Percentiles rank a stretch among this genome's conserved stretches.
Conservation (phyloP, 139 green algal species). For the Penium margaritaceum region DNA sequence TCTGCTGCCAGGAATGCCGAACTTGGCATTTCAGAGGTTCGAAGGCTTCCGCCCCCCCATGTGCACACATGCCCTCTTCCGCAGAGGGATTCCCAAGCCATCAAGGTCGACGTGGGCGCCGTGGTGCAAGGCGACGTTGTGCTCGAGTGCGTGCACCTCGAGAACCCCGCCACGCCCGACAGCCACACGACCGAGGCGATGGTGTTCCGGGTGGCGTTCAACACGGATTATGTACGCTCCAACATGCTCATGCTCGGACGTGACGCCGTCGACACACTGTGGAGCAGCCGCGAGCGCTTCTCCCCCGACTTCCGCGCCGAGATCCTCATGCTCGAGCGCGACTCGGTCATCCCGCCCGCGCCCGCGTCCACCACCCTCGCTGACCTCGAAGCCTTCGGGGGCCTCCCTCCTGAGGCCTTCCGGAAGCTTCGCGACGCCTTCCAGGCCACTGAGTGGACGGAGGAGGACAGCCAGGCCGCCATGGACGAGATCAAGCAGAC, state of each 20-base stretch:
- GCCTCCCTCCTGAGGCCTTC: too few relatives aligned
- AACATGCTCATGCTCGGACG: slow-evolving; percentile 42
- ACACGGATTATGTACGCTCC: slow-evolving; percentile 40
- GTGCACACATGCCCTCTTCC: not conserved
- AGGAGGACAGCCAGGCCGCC: too few relatives aligned
- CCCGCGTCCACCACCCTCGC: too few relatives aligned
- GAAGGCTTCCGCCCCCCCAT: too few relatives aligned
- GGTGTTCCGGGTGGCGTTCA: slow-evolving; percentile 45
- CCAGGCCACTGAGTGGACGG: too few relatives aligned
- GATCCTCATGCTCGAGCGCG: too few relatives aligned
- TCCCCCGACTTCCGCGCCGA: slow-evolving; percentile 24
- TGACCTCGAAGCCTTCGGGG: too few relatives aligned
- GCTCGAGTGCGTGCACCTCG: slow-evolving; percentile 40
- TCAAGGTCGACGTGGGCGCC: slow-evolving; percentile 43
- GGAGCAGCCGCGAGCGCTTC: slow-evolving; percentile 17
- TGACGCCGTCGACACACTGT: slow-evolving; percentile 41
- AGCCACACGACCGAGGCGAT: slow-evolving; percentile 12
- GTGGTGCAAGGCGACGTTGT: slow-evolving; percentile 42
- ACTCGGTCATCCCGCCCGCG: too few relatives aligned
- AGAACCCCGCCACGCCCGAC: not conserved
- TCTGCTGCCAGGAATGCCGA: too few relatives aligned
- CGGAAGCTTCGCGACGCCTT: too few relatives aligned
- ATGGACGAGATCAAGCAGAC: too few relatives aligned
- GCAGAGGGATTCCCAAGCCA: slow-evolving; percentile 31
- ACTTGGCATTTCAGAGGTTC: too few relatives aligned